Base-by-base conservation (phyloP, 2,329 filamentous ascomycete genomes). In the Colletotrichum sidae region DNA sequence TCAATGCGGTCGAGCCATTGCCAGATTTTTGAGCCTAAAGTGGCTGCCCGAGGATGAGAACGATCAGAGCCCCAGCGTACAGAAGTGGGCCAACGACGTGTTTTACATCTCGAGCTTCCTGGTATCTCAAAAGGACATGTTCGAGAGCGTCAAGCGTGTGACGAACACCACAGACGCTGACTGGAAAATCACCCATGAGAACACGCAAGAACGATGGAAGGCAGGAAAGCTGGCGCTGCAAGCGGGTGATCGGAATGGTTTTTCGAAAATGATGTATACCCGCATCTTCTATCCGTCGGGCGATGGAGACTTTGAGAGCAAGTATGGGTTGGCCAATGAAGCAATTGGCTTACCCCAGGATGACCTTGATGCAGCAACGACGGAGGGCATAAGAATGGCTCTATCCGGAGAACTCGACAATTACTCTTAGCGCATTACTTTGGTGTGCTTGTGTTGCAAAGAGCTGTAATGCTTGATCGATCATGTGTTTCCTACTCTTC, bases 121-220 rank as follows among this genome's bases (percentile, higher is more conserved):
- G 10, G 69, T 88, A 65, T 86, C 76, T 64, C 90, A 92, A 74
- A 80, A 81, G 10, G 89, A 92, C 9, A 91, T 92, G 79, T 81
- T 92, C 58, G 83, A 84, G 44, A 84, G 83, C n/a, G 75, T 89
- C 11, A 81, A 88, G 70, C 83, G 84, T 0, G 88, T 88, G 4
- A 84, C 85, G 0, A 83, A 83, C 0, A 87, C 84, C 0, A 84
- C 77, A 2, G 85, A 89, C 44, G 76, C 74, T 0, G 89, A 91
- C 70, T 92, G 90, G 90, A 81, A 72, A 2, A 81, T 92, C 60
- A 78, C 72, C 1, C 74, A 81, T 8, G 83, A 88, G 74, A 69
- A 73, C 0, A 75, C 78, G 1, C 68, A 77, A 45, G 75, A 85
- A 72, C 81, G 88, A 25, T 86, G 81, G 67, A 73, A 77, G 55